Conservation (phyloP, 306 rosid species). For the Pachyrhizus erosus region DNA sequence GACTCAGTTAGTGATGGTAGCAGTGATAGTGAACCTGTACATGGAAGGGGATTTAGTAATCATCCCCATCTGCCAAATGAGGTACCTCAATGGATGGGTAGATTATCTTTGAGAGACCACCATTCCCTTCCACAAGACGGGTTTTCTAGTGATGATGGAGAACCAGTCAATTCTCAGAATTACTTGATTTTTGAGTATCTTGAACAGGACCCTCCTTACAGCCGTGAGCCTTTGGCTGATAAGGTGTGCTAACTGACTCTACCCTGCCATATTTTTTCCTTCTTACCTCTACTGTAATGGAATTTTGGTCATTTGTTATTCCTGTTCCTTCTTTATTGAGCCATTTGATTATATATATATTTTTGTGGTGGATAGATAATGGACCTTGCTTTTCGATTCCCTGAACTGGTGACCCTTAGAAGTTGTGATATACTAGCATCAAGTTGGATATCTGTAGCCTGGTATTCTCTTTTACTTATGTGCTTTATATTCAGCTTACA, state of each 20-base stretch:
- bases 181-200: constrained; percentile 77
- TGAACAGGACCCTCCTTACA: constrained; percentile 75
- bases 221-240: constrained; percentile 93
- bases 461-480: constrained; percentile 60
- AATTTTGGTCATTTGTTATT: neutral
- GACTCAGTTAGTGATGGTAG: constrained; percentile 94
- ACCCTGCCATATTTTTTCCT: neutral
- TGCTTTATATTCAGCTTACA: constrained; percentile 18
- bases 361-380: constrained; percentile 57
- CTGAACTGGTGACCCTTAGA: constrained; percentile 70
- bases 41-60: constrained; percentile 56
- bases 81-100: constrained; percentile 55
- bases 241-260: constrained; percentile 61
- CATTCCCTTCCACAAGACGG: constrained; percentile 63
- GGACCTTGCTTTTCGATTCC: constrained; percentile 73
- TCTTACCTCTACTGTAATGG: neutral
- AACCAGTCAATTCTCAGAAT: constrained; percentile 65
- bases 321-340: neutral
- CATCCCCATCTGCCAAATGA: constrained; percentile 54
- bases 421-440: constrained; percentile 80
- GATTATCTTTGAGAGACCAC: constrained; percentile 68
- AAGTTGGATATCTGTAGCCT: constrained; percentile 97
- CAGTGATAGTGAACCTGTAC: constrained; percentile 78
- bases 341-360: constrained; percentile 36
- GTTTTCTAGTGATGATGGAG: constrained; percentile 88